Evolutionary conservation across 2,329 filamentous ascomycete genomes (phyloP).

Genomic region (Didymellaceae sp.): DNA sequence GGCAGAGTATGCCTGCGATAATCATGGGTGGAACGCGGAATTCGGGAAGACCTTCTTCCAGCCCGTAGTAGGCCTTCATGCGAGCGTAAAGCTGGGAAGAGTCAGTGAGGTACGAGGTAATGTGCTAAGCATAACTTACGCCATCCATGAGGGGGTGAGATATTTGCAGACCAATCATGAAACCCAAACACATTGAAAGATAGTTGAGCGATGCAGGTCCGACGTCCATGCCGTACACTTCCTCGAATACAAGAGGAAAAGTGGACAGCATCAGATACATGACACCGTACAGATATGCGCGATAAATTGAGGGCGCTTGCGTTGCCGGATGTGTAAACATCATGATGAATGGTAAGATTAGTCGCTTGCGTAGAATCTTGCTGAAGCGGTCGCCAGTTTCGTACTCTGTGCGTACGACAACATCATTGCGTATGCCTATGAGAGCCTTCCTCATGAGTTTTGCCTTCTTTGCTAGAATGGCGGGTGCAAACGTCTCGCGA

Average conservation of each 20-base stretch:
- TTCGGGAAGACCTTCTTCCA: slow-evolving; percentile 48
- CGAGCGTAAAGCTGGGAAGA: slow-evolving; percentile 30
- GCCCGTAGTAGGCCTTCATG: slow-evolving; percentile 30
- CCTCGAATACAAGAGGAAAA: slow-evolving; percentile 64
- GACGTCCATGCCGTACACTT: slow-evolving; percentile 61
- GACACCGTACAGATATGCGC: slow-evolving; percentile 65
- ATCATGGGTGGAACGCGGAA: slow-evolving; percentile 62
- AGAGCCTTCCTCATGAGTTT: slow-evolving; percentile 54
- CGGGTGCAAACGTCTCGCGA: slow-evolving; percentile 56
- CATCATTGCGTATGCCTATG: slow-evolving; percentile 30
- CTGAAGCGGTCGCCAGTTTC: slow-evolving; percentile 41
- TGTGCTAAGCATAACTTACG: slow-evolving; percentile 20
- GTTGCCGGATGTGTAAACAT: slow-evolving; percentile 65
- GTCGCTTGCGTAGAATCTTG: slow-evolving; percentile 35
- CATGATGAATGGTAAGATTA: slow-evolving; percentile 55
- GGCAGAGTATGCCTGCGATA: slow-evolving; percentile 59
- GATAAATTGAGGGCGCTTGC: slow-evolving; percentile 62
- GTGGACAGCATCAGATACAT: slow-evolving; percentile 70
- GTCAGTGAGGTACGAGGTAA: background rate
- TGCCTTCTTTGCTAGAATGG: slow-evolving; percentile 55
- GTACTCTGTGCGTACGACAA: slow-evolving; percentile 47
- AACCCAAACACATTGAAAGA: slow-evolving; percentile 66
- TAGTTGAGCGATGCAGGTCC: slow-evolving; percentile 68
- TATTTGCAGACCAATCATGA: slow-evolving; percentile 55
- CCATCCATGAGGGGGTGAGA: slow-evolving; percentile 56